These are phyloP conservation scores for Phytophthora multivora DNA, from an alignment of 352 stramenopile species.

Conservation along the genomic window DNA sequence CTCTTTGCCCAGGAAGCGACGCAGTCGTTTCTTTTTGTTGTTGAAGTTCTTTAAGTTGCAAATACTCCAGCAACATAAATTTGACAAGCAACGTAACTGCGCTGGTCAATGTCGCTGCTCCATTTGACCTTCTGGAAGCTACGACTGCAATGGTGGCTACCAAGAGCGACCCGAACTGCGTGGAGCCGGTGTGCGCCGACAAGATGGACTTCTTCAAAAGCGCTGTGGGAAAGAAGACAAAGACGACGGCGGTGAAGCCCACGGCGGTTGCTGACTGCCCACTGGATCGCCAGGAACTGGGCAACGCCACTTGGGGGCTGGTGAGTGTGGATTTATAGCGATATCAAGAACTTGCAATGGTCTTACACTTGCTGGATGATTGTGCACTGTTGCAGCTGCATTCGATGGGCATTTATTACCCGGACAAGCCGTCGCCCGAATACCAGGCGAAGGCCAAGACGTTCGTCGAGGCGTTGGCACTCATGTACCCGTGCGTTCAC, in stretches of 20 bases:
- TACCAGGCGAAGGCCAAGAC: conserved; percentile 90
- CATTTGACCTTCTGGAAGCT: background rate
- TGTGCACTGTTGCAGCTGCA: conserved; percentile 64
- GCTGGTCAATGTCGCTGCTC: conserved; percentile 4
- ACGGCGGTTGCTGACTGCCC: conserved; percentile 70
- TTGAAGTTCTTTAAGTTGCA: conserved; percentile 26
- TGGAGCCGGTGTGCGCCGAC: conserved; percentile 82
- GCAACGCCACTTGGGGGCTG: conserved; percentile 87
- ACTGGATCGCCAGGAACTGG: conserved; percentile 85
- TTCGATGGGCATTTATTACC: conserved; percentile 97
- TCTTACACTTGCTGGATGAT: background rate
- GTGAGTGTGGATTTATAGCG: conserved; percentile 37
- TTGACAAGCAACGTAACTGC: conserved; percentile 6
- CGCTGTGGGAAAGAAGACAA: conserved; percentile 55
- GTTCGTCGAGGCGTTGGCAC: conserved; percentile 92
- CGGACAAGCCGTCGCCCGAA: conserved; percentile 91
- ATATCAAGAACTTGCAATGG: background rate
- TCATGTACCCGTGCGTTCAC: conserved; percentile 93
- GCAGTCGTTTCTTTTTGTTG: conserved; percentile 20
- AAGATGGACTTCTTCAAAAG: conserved; percentile 88
- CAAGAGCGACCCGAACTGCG: conserved; percentile 83
- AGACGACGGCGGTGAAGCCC: conserved; percentile 13
- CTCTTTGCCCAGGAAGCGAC: conserved; percentile 5
- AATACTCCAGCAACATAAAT: conserved; percentile 4
- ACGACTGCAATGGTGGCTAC: conserved; percentile 32